Conservation (phyloP, 1,284 basidiomycete genomes). For the Phellinidium pouzarii region DNA sequence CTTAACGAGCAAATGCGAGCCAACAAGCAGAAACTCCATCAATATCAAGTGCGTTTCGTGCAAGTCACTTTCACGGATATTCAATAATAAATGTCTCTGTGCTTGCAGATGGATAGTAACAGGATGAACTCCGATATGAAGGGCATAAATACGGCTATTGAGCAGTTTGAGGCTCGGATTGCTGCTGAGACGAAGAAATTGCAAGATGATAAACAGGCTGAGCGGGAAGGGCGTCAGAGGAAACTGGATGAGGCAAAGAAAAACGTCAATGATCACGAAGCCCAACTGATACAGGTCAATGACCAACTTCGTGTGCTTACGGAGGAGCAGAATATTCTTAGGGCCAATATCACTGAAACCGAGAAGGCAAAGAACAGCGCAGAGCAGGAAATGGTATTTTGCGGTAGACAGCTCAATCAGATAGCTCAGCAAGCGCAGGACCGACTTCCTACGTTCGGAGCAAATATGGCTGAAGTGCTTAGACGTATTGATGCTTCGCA, state of each 20-base stretch:
- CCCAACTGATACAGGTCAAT: conserved; percentile 27
- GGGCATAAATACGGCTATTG: conserved; percentile 39
- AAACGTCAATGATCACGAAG: conserved; percentile 35
- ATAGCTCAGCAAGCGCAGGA: conserved; percentile 47
- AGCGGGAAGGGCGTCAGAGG: conserved; percentile 42
- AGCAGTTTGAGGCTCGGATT: conserved; percentile 46
- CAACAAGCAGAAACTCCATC: conserved; percentile 39
- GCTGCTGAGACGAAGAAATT: conserved; percentile 47
- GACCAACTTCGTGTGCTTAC: conserved; percentile 27
- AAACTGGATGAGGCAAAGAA: conserved; percentile 30
- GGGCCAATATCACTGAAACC: conserved; percentile 25
- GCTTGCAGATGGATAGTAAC: conserved; percentile 38
- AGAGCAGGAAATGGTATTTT: conserved; percentile 36
- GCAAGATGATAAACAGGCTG: conserved; percentile 51
- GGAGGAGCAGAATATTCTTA: conserved; percentile 25
- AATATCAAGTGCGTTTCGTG: conserved; percentile 38
- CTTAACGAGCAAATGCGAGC: conserved; percentile 39
- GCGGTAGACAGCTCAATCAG: conserved; percentile 31
- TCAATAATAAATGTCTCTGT: conserved; percentile 13
- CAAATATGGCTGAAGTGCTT: conserved; percentile 55
- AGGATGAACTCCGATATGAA: conserved; percentile 40
- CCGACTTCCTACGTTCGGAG: conserved; percentile 55
- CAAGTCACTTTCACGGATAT: conserved; percentile 14
- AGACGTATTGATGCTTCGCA: conserved; percentile 44
- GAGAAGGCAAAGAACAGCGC: conserved; percentile 26